Conservation (phyloP, 768 basidiomycete species). For the Tylopilus balloui region DNA sequence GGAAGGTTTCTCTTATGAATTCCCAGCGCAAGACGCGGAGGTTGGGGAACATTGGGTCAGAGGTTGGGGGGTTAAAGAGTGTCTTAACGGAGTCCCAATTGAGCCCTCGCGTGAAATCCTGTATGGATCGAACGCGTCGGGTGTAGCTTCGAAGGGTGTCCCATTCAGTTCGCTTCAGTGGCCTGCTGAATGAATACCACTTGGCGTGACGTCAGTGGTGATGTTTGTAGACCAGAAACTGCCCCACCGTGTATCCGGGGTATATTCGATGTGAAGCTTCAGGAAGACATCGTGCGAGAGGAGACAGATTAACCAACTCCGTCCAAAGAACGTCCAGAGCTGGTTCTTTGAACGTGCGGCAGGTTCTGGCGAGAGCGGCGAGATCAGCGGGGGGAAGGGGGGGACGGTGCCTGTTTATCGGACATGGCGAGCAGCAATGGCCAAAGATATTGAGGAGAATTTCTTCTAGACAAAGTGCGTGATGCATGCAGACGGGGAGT, state of each 20-base stretch:
- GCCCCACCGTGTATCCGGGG: slow-evolving; percentile 1
- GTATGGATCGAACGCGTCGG: slow-evolving; percentile 1
- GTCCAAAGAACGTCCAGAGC: slow-evolving; percentile 6
- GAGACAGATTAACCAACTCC: slow-evolving; percentile 3
- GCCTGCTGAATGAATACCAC: slow-evolving; percentile 3
- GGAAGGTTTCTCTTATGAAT: slow-evolving; percentile 6
- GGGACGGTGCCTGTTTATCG: background rate
- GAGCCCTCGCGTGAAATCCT: slow-evolving; percentile 2
- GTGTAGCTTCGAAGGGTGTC: slow-evolving; percentile 3
- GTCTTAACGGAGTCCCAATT: slow-evolving; percentile 5
- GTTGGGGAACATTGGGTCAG: slow-evolving; percentile 5
- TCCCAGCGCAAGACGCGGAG: slow-evolving; percentile 3
- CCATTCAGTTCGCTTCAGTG: background rate
- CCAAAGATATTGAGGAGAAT: slow-evolving; percentile 1
- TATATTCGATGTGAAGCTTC: slow-evolving; percentile 7
- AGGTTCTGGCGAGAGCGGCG: background rate
- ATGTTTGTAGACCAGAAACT: background rate
- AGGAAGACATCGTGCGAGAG: slow-evolving; percentile 4
- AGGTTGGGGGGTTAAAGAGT: slow-evolving; percentile 1
- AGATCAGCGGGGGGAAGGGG: background rate
- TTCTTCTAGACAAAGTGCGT: background rate
- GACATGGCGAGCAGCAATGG: background rate
- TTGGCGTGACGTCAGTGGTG: background rate
- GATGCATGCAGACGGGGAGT: background rate
- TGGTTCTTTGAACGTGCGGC: slow-evolving; percentile 2